Percentiles rank a stretch among this genome's conserved stretches.
Evolutionary conservation across 2,329 filamentous ascomycete species (phyloP).

Genomic region (Fusarium abutilonis): DNA sequence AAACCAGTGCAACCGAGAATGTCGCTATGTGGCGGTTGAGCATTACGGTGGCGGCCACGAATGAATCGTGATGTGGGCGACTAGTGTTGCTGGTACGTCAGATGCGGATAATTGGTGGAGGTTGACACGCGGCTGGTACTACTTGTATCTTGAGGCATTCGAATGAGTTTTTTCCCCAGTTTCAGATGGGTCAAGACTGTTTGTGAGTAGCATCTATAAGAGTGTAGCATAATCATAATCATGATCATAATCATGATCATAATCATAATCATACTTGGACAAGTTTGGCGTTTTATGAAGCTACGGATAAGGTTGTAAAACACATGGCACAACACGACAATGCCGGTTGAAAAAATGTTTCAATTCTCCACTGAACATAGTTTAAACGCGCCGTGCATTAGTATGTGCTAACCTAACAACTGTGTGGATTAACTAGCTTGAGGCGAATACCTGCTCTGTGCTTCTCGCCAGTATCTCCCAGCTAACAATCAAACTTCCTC

Average conservation of each 20-base stretch:
- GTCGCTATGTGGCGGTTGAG: conserved; percentile 12
- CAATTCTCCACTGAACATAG: conserved; percentile 17
- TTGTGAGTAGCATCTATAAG: too few relatives aligned
- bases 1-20: conserved; percentile 6
- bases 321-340: neutral
- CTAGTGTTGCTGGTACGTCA: conserved; percentile 18
- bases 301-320: too few relatives aligned
- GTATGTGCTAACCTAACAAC: neutral
- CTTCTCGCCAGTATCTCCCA: too few relatives aligned
- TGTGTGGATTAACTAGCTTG: neutral
- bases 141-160: neutral
- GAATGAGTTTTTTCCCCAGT: neutral
- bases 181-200: neutral
- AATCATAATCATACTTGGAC: neutral
- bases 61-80: conserved; percentile 30
- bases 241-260: neutral
- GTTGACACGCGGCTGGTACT: conserved; percentile 26
- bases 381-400: conserved; percentile 18
- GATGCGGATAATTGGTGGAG: conserved; percentile 12
- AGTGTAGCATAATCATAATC: too few relatives aligned
- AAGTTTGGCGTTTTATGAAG: too few relatives aligned
- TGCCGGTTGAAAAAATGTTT: conserved; percentile 17
- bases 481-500: too few relatives aligned
- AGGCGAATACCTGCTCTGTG: too few relatives aligned
- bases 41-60: conserved; percentile 9